These are phyloP conservation scores for Aspergillus ochraceus DNA, from an alignment of 2,329 filamentous ascomycete genomes.

Conservation along the genomic window DNA sequence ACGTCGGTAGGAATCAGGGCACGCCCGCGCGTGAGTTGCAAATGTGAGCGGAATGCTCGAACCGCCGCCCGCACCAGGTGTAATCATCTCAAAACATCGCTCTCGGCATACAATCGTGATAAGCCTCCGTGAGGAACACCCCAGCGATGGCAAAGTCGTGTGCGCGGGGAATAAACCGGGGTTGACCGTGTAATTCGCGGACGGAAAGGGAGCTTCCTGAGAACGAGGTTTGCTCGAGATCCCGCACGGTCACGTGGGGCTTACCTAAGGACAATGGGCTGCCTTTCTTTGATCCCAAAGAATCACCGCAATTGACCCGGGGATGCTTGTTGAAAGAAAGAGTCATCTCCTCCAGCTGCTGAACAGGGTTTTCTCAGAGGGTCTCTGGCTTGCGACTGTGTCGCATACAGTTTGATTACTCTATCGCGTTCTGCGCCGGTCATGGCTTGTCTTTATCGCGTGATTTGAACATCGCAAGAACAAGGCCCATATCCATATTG, in stretches of 20 bases:
- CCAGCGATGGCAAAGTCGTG: constrained; percentile 7
- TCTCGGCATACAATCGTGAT: constrained; percentile 19
- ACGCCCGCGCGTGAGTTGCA: constrained; percentile 32
- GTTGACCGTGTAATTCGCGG: constrained; percentile 15
- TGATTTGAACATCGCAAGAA: constrained; percentile 10
- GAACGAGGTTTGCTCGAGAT: constrained; percentile 23
- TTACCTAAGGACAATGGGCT: constrained; percentile 14
- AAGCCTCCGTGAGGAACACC: neutral
- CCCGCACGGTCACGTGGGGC: constrained; percentile 17
- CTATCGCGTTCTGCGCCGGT: constrained; percentile 3
- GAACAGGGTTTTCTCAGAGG: neutral
- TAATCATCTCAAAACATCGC: constrained; percentile 39
- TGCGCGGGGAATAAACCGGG: constrained; percentile 16
- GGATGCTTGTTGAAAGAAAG: neutral
- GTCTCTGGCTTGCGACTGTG: neutral
- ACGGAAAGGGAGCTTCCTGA: constrained; percentile 23
- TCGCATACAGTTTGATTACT: neutral
- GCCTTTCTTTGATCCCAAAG: constrained; percentile 4
- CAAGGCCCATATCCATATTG: neutral
- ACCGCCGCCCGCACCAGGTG: constrained; percentile 34
- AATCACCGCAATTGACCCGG: neutral
- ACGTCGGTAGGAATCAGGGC: constrained; percentile 19
- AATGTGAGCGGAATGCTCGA: constrained; percentile 41
- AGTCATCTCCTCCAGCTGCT: neutral
- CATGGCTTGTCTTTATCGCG: constrained; percentile 11